phyloP scores from a whole-genome alignment of 331 rosid genomes.

The Saraca asoca region DNA sequence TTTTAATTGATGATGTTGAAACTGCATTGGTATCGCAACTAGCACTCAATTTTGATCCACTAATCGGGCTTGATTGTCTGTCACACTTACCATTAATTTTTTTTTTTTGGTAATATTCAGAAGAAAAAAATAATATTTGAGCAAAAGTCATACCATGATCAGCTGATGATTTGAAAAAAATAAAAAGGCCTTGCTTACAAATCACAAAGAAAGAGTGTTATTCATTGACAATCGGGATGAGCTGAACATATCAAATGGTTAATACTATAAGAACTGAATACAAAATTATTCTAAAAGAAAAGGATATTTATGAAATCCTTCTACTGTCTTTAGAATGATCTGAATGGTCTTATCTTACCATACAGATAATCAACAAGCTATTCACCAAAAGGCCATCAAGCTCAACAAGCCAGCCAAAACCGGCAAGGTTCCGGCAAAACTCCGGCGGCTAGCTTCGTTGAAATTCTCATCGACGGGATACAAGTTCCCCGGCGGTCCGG shows the following conservation, averaged over 20 bases:
- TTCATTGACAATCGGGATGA: too few species aligned
- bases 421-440: constrained; percentile 16
- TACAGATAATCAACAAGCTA: not conserved
- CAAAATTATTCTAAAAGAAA: constrained; percentile 20
- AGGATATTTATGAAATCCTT: constrained; percentile 21
- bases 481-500: constrained; percentile 74
- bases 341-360: not conserved
- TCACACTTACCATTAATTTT: not conserved
- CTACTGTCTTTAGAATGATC: constrained; percentile 5
- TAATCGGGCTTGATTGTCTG: not conserved
- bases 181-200: too few species aligned
- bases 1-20: constrained; percentile 5
- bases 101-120: not conserved
- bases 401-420: constrained; percentile 41
- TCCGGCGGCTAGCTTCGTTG: constrained; percentile 39
- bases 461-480: constrained; percentile 61
- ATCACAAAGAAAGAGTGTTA: too few species aligned
- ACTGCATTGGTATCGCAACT: constrained; percentile 3
- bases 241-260: too few species aligned
- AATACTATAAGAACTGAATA: too few species aligned
- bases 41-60: not conserved
- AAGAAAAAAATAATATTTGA: not conserved
- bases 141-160: not conserved
- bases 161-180: too few species aligned
- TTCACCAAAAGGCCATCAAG: constrained; percentile 42